Conservation (phyloP, 2,329 filamentous ascomycete genomes). For the Ophiocordyceps camponoti-floridani region DNA sequence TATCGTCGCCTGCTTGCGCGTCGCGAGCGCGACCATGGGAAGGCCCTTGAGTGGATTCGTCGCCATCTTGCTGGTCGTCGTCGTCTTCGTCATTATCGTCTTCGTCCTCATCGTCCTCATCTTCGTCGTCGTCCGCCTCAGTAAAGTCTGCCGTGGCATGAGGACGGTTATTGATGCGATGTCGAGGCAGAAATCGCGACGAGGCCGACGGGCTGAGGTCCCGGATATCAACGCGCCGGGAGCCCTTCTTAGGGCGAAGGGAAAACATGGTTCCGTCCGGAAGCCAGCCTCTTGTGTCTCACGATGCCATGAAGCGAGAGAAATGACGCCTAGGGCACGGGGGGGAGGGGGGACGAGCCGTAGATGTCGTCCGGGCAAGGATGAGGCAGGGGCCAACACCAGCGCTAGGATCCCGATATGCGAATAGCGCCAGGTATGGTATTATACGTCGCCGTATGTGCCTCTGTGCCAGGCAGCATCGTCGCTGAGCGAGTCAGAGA, state of each 20-base stretch:
- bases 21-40: slow-evolving; percentile 13
- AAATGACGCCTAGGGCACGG: background rate
- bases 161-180: slow-evolving; percentile 12
- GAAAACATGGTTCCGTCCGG: slow-evolving; percentile 15
- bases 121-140: slow-evolving; percentile 39
- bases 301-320: slow-evolving; percentile 10
- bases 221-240: slow-evolving; percentile 14
- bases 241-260: slow-evolving; percentile 15
- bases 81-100: slow-evolving; percentile 25
- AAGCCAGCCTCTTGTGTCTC: slow-evolving; percentile 8
- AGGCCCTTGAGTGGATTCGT: slow-evolving; percentile 17
- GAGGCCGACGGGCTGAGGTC: slow-evolving; percentile 13
- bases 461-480: no score
- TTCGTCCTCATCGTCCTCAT: slow-evolving; percentile 28
- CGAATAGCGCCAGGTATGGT: background rate
- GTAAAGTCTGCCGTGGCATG: slow-evolving; percentile 49
- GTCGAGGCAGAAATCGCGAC: slow-evolving; percentile 10
- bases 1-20: slow-evolving; percentile 23
- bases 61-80: slow-evolving; percentile 19
- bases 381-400: background rate
- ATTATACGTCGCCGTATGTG: no score
- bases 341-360: background rate
- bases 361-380: background rate
- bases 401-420: background rate
- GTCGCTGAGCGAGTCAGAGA: no score